Evolutionary conservation across 352 stramenopile species (phyloP).

Genomic region (Blastocystis hominis): DNA sequence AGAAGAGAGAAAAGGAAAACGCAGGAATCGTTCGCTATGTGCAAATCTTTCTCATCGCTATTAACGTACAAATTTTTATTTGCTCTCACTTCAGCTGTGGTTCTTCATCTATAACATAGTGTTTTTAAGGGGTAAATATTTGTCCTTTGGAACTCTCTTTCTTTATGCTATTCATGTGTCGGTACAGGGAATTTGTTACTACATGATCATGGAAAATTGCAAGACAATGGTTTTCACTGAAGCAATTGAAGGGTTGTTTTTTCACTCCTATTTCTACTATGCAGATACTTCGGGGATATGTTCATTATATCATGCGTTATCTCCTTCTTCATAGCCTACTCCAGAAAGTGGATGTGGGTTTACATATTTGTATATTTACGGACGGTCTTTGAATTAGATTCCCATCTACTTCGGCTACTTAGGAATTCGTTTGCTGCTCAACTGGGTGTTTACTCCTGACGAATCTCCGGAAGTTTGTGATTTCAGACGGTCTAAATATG

Average conservation of each 20-base stretch:
- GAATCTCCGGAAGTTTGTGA: not conserved
- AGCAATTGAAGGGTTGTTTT: constrained; percentile 1
- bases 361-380: constrained; percentile 8
- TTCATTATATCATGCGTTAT: constrained; percentile 38
- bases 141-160: not conserved
- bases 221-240: constrained; percentile 3
- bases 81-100: not conserved
- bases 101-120: constrained; percentile 48
- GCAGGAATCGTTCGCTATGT: not conserved
- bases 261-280: not conserved
- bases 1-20: constrained; percentile 43
- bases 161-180: not conserved
- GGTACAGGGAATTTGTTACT: constrained; percentile 23
- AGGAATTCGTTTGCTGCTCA: not conserved
- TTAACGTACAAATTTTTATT: not conserved
- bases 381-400: not conserved
- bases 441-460: constrained; percentile 48
- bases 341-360: constrained; percentile 43
- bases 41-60: not conserved
- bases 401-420: constrained; percentile 18
- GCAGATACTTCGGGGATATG: not conserved
- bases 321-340: constrained; percentile 31
- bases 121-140: constrained; percentile 24
- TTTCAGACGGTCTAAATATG: not conserved
- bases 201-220: constrained; percentile 28